Evolutionary conservation across 805 yeast genomes (phyloP), one percentile per base, ranked within the genome.

Genomic region (Limtongia smithiae): DNA sequence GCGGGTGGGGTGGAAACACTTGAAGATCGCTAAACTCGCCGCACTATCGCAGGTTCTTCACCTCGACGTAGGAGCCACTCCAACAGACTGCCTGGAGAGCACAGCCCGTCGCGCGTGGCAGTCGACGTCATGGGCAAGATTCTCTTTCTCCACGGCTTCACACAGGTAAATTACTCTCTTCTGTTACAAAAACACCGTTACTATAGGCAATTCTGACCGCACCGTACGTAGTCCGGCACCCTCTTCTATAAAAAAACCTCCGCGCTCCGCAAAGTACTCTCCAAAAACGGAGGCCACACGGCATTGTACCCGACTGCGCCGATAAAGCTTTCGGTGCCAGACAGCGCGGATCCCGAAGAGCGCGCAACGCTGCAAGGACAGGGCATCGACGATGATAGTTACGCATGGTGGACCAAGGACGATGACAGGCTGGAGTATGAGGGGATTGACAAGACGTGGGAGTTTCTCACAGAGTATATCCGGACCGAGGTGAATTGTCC

Each of bases 61-160:
- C n/a, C n/a, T n/a, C n/a, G n/a, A n/a, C n/a, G n/a, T n/a, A n/a
- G n/a, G n/a, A n/a, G n/a, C n/a, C n/a, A n/a, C 11, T 18, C 5
- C 7, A 15, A 9, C 11, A 20, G 39, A n/a, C 25, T 37, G n/a
- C 41, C 22, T 30, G 41, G 41, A 24, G 25, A 9, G n/a, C 31
- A 37, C 7, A 14, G n/a, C 25, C 14, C n/a, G 41, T 24, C 4
- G 15, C 4, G 22, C 22, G 22, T 36, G 14, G 14, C 9, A 28
- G 18, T 12, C 21, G 24, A 22, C 4, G 39, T 46, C 43, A 48
- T 55, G 44, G 41, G 50, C 40, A 81, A 81, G 59, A 73, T 91
- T 24, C 71, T 91, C n/a, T 91, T 93, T 67, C 71, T 93, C 25
- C 98, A 91, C 58, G 97, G 98, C 0, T 89, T 82, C 67, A 80